These are phyloP conservation scores for Elymus sibiricus DNA, from an alignment of 176 grass and related monocot genomes.

Conservation along the genomic window DNA sequence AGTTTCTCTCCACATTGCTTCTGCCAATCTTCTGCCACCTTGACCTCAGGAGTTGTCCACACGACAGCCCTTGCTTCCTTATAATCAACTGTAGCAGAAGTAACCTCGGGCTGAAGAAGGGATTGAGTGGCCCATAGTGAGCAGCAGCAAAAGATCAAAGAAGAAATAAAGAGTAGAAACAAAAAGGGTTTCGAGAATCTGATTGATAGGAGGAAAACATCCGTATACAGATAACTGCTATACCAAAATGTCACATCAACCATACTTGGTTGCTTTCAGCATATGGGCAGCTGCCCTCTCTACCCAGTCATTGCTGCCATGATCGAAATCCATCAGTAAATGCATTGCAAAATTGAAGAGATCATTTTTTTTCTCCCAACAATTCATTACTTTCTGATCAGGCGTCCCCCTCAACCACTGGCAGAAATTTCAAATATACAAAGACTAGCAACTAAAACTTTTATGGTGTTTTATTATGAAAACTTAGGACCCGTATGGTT, in stretches of 20 bases:
- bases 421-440: neutral
- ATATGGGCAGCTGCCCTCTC: neutral
- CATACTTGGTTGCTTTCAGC: neutral
- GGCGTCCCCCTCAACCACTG: neutral
- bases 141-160: neutral
- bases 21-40: slow-evolving; percentile 52
- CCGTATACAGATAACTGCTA: neutral
- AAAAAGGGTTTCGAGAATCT: neutral
- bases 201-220: neutral
- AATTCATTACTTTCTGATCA: neutral
- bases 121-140: neutral
- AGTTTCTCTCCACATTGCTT: slow-evolving; percentile 70
- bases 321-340: neutral
- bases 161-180: neutral
- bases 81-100: slow-evolving; percentile 61
- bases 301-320: neutral
- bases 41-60: slow-evolving; percentile 58
- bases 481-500: neutral
- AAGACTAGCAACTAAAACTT: neutral
- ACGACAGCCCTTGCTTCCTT: slow-evolving; percentile 60
- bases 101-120: slow-evolving; percentile 61
- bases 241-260: neutral
- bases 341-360: neutral
- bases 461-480: neutral
- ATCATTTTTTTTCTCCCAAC: neutral